Evolutionary conservation across 1,284 basidiomycete genomes (phyloP).

Genomic region (Trichosporon asahii): DNA sequence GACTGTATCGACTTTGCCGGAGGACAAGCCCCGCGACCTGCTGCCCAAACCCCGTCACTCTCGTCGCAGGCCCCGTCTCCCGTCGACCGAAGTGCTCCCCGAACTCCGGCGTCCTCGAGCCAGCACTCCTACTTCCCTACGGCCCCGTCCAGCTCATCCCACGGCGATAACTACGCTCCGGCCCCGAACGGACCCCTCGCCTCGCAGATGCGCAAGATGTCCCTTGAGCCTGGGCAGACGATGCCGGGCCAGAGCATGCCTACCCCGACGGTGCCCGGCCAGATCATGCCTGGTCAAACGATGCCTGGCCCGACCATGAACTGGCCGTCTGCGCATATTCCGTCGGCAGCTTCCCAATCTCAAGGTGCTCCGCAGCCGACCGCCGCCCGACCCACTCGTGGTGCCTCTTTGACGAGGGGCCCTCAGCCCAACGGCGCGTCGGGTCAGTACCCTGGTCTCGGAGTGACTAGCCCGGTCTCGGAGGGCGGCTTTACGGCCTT

Average conservation of each 20-base stretch:
- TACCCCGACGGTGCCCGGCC: constrained; percentile 34
- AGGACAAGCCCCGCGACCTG: not conserved
- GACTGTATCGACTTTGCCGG: constrained; percentile 81
- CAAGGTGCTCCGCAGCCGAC: not conserved
- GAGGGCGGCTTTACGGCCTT: not conserved
- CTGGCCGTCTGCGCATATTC: constrained; percentile 28
- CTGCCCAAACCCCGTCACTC: not conserved
- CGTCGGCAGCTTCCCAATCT: not conserved
- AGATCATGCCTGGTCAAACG: constrained; percentile 23
- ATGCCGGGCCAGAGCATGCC: constrained; percentile 33
- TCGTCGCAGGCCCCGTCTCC: not conserved
- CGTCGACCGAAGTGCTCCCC: not conserved
- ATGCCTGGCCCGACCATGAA: not conserved
- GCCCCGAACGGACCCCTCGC: constrained; percentile 14
- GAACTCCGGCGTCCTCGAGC: not conserved
- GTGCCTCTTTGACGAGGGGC: not conserved
- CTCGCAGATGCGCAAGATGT: constrained; percentile 38
- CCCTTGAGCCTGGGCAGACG: constrained; percentile 37
- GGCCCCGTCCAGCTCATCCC: not conserved
- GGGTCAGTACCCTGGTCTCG: not conserved
- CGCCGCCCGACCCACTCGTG: not conserved
- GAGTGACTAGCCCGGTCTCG: not conserved
- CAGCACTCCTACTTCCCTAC: not conserved
- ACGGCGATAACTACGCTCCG: not conserved
- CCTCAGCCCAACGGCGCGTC: not conserved